Conservation (phyloP, 2,329 filamentous ascomycete genomes). For the Colletotrichum ledebouriae region DNA sequence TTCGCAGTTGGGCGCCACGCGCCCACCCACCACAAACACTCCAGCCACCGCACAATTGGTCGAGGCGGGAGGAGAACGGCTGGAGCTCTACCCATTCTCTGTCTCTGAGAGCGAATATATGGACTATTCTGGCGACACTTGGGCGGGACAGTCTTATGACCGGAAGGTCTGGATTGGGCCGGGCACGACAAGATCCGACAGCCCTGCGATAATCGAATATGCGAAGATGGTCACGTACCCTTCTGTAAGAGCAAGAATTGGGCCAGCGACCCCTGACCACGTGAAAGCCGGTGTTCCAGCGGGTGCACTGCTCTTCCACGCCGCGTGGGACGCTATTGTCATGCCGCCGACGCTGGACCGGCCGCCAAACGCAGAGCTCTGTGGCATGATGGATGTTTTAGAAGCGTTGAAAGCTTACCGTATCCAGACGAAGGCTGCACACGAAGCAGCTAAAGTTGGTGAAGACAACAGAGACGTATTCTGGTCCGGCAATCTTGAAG, state of each 20-base stretch:
- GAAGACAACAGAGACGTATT: slow-evolving; percentile 48
- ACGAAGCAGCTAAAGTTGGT: slow-evolving; percentile 42
- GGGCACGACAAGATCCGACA: slow-evolving; percentile 45
- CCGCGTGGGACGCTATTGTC: slow-evolving; percentile 66
- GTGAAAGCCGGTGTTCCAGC: slow-evolving; percentile 63
- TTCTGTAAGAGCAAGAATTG: slow-evolving; percentile 54
- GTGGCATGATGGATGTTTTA: slow-evolving; percentile 60
- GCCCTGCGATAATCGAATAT: slow-evolving; percentile 61
- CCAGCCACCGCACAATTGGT: too few species aligned
- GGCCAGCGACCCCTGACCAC: slow-evolving; percentile 64
- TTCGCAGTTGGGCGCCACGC: background rate
- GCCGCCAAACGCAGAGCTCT: slow-evolving; percentile 50
- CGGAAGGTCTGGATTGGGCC: slow-evolving; percentile 64
- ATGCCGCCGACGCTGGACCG: slow-evolving; percentile 50
- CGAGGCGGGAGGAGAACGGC: slow-evolving; percentile 39
- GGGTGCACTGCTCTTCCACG: slow-evolving; percentile 60
- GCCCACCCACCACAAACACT: background rate
- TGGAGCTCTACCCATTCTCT: slow-evolving; percentile 46
- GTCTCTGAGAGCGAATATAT: slow-evolving; percentile 48
- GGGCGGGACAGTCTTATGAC: slow-evolving; percentile 48
- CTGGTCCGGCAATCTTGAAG: slow-evolving; percentile 56
- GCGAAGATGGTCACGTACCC: slow-evolving; percentile 58
- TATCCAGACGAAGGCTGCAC: slow-evolving; percentile 49
- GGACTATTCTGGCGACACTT: slow-evolving; percentile 45
- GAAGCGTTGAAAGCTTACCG: slow-evolving; percentile 58